Evolutionary conservation across 805 yeast species (phyloP), one percentile per base, ranked within the genome.

Genomic region (Priceomyces carsonii): DNA sequence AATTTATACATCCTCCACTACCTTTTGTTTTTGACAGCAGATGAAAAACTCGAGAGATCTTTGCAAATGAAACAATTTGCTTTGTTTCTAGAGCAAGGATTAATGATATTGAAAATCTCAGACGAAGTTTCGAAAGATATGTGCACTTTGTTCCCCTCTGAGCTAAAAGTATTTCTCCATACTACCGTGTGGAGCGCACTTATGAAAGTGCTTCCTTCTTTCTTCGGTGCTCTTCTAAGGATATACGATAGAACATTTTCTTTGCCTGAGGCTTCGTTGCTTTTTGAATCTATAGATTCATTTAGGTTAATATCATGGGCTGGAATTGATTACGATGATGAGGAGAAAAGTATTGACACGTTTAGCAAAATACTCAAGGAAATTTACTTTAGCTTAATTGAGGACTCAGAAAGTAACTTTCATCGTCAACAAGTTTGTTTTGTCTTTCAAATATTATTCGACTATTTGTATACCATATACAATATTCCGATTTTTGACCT

Each of bases 31-130:
- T 18, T 15, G 13, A 26, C 19, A 17, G 35, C 38, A 5, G 30
- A 24, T 3, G 22, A 20, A 6, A 19, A 28, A 16, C 13, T 22
- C 82, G 81, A 50, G 74, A 73, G 41, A 71, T 81, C 44, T 3
- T 18, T 15, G 12, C 16, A 16, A 9, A 29, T 23, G 2, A 29
- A 35, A 18, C 29, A 22, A 15, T 24, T 35, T 22, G 14, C 33
- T 17, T 17, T 23, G 8, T 33, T 29, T 10, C 19, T 35, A 18
- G 38, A 35, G 29, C 23, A 29, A 13, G 38, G 19, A 3, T 13
- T 35, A 6, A 22, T 35, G 2, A 28, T 35, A 10, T 18, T 29
- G 12, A 28, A 18, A 22, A 28, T 29, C 7, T 33, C 27, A 16
- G 18, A 25, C 15, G 38, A 34, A 12, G 34, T 21, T 24, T 24